Evolutionary conservation across 352 stramenopile species (phyloP).

Genomic region (Phytophthora melonis): DNA sequence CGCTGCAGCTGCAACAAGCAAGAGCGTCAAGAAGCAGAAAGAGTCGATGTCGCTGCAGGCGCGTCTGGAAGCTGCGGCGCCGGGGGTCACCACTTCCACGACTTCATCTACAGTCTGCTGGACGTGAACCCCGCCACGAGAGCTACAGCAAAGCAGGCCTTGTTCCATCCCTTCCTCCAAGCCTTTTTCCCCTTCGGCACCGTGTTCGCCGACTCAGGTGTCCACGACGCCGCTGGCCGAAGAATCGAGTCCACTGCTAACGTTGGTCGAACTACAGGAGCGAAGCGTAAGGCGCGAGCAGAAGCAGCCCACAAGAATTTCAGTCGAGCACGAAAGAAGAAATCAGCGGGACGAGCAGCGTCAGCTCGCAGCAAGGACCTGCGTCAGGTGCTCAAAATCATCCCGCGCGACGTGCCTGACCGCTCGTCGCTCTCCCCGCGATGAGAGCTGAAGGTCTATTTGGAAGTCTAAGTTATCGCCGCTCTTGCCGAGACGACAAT

Average conservation of each 20-base stretch:
- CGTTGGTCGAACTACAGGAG: slow-evolving; percentile 5
- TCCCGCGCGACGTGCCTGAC: slow-evolving; percentile 24
- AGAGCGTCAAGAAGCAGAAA: slow-evolving; percentile 14
- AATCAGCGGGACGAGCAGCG: slow-evolving; percentile 18
- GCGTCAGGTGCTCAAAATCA: slow-evolving; percentile 43
- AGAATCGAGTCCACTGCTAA: slow-evolving; percentile 2
- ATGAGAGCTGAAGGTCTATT: slow-evolving; percentile 8
- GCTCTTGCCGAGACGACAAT: background rate
- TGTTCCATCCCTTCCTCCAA: slow-evolving; percentile 80
- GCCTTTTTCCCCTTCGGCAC: slow-evolving; percentile 70
- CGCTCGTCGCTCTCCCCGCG: slow-evolving; percentile 32
- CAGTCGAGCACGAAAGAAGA: slow-evolving; percentile 27
- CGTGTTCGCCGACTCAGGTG: slow-evolving; percentile 49
- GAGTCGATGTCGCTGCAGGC: slow-evolving; percentile 17
- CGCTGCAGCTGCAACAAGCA: slow-evolving; percentile 1
- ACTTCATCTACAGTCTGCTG: slow-evolving; percentile 65
- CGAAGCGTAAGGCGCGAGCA: slow-evolving; percentile 28
- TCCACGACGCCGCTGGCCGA: slow-evolving; percentile 1
- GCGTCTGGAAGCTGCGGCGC: slow-evolving; percentile 45
- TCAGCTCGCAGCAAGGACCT: slow-evolving; percentile 41
- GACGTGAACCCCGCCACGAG: slow-evolving; percentile 57
- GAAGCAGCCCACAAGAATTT: slow-evolving; percentile 9
- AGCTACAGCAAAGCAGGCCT: slow-evolving; percentile 54
- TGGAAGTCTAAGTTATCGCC: slow-evolving; percentile 8
- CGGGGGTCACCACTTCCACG: slow-evolving; percentile 47